These are phyloP conservation scores for Chiua virens DNA, from an alignment of 768 basidiomycete genomes.

Conservation along the genomic window DNA sequence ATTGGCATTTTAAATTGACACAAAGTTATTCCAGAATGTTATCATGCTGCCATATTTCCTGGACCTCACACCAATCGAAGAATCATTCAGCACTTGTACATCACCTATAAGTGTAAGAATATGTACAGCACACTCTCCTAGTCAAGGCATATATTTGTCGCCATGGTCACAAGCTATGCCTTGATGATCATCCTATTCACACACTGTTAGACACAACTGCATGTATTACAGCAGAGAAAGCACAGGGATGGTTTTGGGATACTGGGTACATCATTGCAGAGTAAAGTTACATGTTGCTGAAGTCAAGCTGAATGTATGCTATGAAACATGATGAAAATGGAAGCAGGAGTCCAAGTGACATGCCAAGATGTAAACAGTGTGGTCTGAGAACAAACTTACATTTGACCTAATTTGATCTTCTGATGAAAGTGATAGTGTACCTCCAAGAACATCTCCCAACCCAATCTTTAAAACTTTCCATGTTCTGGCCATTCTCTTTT, in stretches of 20 bases:
- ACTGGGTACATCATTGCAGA: neutral
- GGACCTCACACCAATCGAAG: neutral
- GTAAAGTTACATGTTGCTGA: no score
- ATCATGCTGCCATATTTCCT: neutral
- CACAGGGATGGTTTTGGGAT: constrained; percentile 4
- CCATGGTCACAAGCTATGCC: neutral
- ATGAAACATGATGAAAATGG: no score
- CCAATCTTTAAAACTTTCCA: no score
- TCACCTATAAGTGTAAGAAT: neutral
- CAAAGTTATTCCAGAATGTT: neutral
- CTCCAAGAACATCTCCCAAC: no score
- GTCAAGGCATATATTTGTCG: neutral
- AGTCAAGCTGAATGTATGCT: no score
- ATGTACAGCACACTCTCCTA: no score
- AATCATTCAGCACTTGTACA: neutral
- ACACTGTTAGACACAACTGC: neutral
- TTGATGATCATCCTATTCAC: neutral
- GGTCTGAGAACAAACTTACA: no score
- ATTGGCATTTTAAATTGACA: neutral
- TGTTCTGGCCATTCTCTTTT: no score
- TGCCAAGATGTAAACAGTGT: no score
- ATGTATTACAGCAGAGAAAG: constrained; percentile 2
- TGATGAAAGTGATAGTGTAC: no score
- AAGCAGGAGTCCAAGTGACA: no score
- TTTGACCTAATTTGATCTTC: no score